Evolutionary conservation across 192 early-diverging fungal species (phyloP).

Genomic region (Pilobolus umbonatus): DNA sequence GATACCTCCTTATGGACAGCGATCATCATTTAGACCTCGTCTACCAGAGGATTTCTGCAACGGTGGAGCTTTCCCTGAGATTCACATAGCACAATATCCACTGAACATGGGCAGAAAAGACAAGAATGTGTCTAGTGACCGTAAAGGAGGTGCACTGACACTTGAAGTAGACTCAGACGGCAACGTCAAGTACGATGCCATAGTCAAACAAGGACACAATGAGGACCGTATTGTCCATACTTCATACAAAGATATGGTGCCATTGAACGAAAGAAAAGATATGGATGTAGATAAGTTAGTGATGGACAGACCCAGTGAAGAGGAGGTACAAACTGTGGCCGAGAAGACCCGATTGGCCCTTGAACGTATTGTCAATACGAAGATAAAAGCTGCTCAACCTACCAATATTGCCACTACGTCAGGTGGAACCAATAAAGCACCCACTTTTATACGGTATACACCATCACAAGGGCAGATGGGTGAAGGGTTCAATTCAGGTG

Average conservation of each 20-base stretch:
- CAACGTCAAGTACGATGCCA: slow-evolving; percentile 83
- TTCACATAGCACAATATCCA: slow-evolving; percentile 88
- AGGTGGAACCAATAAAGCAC: slow-evolving; percentile 55
- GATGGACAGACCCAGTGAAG: slow-evolving; percentile 72
- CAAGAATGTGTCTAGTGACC: slow-evolving; percentile 28
- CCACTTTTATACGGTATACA: slow-evolving; percentile 87
- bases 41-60: slow-evolving; percentile 86
- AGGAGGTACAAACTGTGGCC: slow-evolving; percentile 71
- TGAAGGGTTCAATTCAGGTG: slow-evolving; percentile 65
- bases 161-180: slow-evolving; percentile 89
- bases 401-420: slow-evolving; percentile 40
- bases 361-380: slow-evolving; percentile 81
- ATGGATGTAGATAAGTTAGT: slow-evolving; percentile 62
- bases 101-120: slow-evolving; percentile 85
- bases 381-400: slow-evolving; percentile 59
- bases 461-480: slow-evolving; percentile 66
- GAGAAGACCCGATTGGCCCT: slow-evolving; percentile 88
- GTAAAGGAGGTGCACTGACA: slow-evolving; percentile 62
- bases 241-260: slow-evolving; percentile 76
- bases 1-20: slow-evolving; percentile 75
- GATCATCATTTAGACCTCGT: slow-evolving; percentile 75
- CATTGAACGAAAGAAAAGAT: slow-evolving; percentile 62
- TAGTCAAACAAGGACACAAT: slow-evolving; percentile 74
- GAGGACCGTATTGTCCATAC: slow-evolving; percentile 75
- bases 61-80: slow-evolving; percentile 97